Evolutionary conservation across 1,284 basidiomycete species (phyloP).

Genomic region (Neolentinus lepideus): DNA sequence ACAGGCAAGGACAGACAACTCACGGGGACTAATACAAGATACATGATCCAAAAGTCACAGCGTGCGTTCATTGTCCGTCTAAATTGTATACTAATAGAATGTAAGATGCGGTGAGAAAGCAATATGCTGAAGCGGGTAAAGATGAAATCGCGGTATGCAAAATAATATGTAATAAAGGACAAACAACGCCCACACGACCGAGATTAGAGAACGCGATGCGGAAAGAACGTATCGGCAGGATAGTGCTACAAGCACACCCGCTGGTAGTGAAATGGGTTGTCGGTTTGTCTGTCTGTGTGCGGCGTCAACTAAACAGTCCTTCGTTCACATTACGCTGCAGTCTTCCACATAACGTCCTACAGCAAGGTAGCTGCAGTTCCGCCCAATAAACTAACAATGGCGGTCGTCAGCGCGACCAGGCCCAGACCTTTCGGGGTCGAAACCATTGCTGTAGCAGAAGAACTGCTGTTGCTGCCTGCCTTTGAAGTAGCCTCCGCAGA

Average conservation of each 20-base stretch:
- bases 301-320: not conserved
- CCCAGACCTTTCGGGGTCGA: not conserved
- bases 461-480: not conserved
- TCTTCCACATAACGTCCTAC: not conserved
- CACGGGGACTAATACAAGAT: not conserved
- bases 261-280: not conserved
- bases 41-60: not conserved
- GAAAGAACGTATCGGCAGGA: not conserved
- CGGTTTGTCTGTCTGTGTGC: not conserved
- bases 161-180: not conserved
- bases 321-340: not conserved
- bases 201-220: not conserved
- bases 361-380: not conserved
- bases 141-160: not conserved
- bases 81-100: not conserved
- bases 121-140: not conserved
- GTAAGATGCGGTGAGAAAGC: not conserved
- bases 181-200: not conserved
- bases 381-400: not conserved
- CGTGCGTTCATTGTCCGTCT: not conserved
- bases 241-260: not conserved
- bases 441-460: not conserved
- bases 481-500: conserved; percentile 21
- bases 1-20: not conserved
- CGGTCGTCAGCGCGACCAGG: not conserved